Evolutionary conservation across 345 rosid species (phyloP), one percentile per base, ranked within the genome.

Genomic region (Pistacia vera): DNA sequence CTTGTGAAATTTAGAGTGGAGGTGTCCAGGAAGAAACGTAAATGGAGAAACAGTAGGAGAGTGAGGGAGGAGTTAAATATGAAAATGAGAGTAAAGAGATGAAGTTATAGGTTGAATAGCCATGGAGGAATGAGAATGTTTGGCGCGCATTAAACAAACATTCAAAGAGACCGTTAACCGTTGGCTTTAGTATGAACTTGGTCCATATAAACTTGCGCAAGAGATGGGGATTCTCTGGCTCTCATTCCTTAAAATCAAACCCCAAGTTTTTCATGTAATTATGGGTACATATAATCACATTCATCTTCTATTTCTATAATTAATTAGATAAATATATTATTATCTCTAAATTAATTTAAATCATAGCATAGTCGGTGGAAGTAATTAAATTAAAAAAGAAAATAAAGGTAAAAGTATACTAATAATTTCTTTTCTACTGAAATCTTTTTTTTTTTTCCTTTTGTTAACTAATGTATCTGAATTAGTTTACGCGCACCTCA

Each of bases 211-310:
- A 25, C 57, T 49, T 73, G 33, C 11, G 64, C 5, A 1, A 46
- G 36, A 78, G 88, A 86, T 86, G 65, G 79, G 72, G 38, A 33
- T 71, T 83, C 75, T 82, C 75, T 86, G 90, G 88, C 70, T 78
- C 80, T 72, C 72, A 59, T 78, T 66, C 68, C 18, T 82, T 41
- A 36, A 8, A 2, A 11, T 30, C 41, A 38, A 38, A 38, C 5
- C 41, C 4, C 41, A 5, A 38, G 41, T 38, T 38, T 30, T 30
- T 30, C 33, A 30, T 30, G 2, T 30, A 30, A 1, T 30, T 30
- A 30, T 30, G 33, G 33, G 2, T 30, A 30, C 33, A 2, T 30
- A 30, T 1, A 30, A 30, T 30, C 33, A 30, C 33, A 30, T 30
- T 30, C 33, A 30, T 30, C 33, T 30, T 30, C 33, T 30, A 30